A percentile compares a stretch with the other conserved stretches of the same genome.
These are phyloP conservation scores for Paspalum notatum DNA, from an alignment of 176 grass and related monocot genomes.

Conservation along the genomic window DNA sequence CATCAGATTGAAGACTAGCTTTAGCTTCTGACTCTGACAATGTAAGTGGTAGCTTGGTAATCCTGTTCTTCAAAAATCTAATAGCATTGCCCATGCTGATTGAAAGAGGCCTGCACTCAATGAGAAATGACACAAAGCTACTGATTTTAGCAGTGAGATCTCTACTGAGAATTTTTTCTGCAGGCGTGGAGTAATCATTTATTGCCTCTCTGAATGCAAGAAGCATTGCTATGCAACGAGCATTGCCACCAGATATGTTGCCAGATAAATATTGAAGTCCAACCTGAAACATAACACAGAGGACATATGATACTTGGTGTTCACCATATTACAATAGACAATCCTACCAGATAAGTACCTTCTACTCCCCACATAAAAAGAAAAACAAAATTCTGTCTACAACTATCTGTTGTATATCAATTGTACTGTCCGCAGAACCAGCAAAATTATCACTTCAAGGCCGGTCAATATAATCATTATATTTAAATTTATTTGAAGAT, in stretches of 20 bases:
- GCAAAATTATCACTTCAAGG: neutral
- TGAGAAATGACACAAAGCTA: slow-evolving; percentile 76
- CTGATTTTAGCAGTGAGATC: slow-evolving; percentile 74
- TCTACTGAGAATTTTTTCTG: slow-evolving; percentile 64
- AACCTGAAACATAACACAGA: slow-evolving; percentile 51
- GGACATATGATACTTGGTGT: slow-evolving; percentile 14
- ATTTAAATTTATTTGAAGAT: slow-evolving; percentile 2
- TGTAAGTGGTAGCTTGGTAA: slow-evolving; percentile 52
- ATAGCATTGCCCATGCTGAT: slow-evolving; percentile 88
- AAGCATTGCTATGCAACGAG: slow-evolving; percentile 82
- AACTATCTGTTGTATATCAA: neutral
- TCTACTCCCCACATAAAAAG: neutral
- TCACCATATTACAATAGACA: slow-evolving; percentile 7
- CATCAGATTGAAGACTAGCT: slow-evolving; percentile 73
- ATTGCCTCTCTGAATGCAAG: slow-evolving; percentile 78
- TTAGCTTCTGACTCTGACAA: slow-evolving; percentile 70
- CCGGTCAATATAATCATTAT: neutral
- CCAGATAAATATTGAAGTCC: slow-evolving; percentile 83
- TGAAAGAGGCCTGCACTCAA: slow-evolving; percentile 73
- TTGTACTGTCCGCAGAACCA: neutral
- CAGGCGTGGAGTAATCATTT: slow-evolving; percentile 69
- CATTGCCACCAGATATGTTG: slow-evolving; percentile 72
- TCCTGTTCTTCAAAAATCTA: slow-evolving; percentile 74
- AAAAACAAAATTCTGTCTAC: neutral
- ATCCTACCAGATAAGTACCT: neutral